Percentiles rank a stretch among this genome's conserved stretches.
These are phyloP conservation scores for Chaetothyriales sp. DNA, from an alignment of 2,329 filamentous ascomycete genomes.

Conservation along the genomic window DNA sequence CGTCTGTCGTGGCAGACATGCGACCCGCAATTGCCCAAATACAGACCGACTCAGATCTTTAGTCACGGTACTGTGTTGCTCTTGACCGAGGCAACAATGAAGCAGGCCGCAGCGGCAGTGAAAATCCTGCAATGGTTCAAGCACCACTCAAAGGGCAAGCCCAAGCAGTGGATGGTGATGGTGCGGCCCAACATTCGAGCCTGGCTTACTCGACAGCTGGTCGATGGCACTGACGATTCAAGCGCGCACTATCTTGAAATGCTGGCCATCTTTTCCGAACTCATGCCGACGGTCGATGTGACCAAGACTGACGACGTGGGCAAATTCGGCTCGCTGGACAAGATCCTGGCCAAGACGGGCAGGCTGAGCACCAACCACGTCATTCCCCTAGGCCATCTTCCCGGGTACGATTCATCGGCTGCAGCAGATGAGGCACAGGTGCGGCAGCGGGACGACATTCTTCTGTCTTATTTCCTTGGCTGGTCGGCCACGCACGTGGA, in stretches of 20 bases:
- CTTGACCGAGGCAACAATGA: slow-evolving; percentile 9
- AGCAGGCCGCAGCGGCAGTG: slow-evolving; percentile 2
- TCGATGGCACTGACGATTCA: not conserved
- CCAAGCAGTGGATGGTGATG: slow-evolving; percentile 4
- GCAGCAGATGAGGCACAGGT: slow-evolving; percentile 1
- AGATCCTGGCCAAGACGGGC: not conserved
- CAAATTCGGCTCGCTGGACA: not conserved
- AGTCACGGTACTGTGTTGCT: slow-evolving; percentile 8
- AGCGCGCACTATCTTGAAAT: not conserved
- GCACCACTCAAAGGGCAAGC: slow-evolving; percentile 1
- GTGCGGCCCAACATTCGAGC: slow-evolving; percentile 5
- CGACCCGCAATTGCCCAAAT: not conserved
- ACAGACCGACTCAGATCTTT: slow-evolving; percentile 3
- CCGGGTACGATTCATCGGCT: not conserved
- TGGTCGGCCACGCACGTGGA: slow-evolving; percentile 6
- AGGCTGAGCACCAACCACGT: not conserved
- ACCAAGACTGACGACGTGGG: not conserved
- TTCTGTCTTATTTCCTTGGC: slow-evolving; percentile 8
- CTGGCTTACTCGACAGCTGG: slow-evolving; percentile 3
- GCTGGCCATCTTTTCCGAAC: not conserved
- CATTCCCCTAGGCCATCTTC: not conserved
- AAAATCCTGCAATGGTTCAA: slow-evolving; percentile 10
- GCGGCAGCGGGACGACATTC: slow-evolving; percentile 4
- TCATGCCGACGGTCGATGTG: not conserved
- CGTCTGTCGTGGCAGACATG: not conserved